Evolutionary conservation across 2,329 filamentous ascomycete species (phyloP).

Genomic region (Penicillium sp.): DNA sequence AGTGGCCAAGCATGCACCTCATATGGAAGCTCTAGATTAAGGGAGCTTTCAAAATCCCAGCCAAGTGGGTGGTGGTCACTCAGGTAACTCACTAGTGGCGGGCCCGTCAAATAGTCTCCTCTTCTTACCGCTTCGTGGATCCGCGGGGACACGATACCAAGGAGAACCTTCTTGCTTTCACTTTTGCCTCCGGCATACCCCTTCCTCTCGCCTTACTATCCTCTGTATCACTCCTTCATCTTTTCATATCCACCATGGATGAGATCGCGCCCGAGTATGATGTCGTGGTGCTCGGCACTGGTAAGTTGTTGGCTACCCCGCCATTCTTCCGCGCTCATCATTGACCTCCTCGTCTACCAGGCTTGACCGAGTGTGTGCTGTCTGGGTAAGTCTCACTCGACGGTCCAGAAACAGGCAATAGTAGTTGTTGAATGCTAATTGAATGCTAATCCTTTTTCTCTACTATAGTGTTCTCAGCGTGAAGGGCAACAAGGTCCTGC

Average conservation of each 20-base stretch:
- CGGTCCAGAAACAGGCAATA: constrained; percentile 17
- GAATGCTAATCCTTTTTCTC: constrained; percentile 22
- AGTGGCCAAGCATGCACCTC: not conserved
- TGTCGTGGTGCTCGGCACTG: constrained; percentile 96
- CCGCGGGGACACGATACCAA: constrained; percentile 28
- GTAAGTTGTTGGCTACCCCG: constrained; percentile 58
- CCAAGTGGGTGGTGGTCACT: constrained; percentile 3
- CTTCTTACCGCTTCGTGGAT: constrained; percentile 33
- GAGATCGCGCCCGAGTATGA: constrained; percentile 99
- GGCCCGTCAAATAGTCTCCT: constrained; percentile 28
- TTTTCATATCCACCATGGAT: constrained; percentile 68
- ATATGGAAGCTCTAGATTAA: not conserved
- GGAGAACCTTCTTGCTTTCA: constrained; percentile 25
- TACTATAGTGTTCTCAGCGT: constrained; percentile 81
- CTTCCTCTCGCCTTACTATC: constrained; percentile 19
- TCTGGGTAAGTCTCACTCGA: constrained; percentile 71
- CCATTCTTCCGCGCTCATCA: constrained; percentile 29
- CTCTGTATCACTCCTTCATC: constrained; percentile 14
- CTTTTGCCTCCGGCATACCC: constrained; percentile 11
- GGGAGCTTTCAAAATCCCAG: not conserved
- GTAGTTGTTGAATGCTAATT: constrained; percentile 24
- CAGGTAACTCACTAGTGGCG: constrained; percentile 29
- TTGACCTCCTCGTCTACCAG: constrained; percentile 52
- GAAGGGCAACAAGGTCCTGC: constrained; percentile 98
- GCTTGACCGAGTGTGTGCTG: constrained; percentile 97